A percentile compares a stretch with the other conserved stretches of the same genome.
These are phyloP conservation scores for Lizonia empirigonia DNA, from an alignment of 2,329 filamentous ascomycete species.

Conservation along the genomic window DNA sequence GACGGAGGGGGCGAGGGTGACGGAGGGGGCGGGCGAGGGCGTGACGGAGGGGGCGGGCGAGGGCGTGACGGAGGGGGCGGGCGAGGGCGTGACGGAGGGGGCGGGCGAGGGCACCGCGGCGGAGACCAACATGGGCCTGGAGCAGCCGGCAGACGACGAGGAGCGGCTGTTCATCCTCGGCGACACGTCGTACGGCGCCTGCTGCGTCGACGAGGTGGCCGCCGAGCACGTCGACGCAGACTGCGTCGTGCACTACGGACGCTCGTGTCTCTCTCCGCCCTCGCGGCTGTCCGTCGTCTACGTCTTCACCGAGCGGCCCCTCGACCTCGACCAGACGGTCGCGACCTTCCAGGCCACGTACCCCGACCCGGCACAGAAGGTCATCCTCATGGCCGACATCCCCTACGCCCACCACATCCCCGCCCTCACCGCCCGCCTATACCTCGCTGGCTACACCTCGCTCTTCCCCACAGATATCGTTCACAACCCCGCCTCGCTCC, in stretches of 20 bases:
- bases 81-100: background rate
- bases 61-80: background rate
- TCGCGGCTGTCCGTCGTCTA: conserved; percentile 86
- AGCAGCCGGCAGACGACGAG: conserved; percentile 32
- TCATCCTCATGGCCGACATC: conserved; percentile 87
- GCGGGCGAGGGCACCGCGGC: conserved; percentile 24
- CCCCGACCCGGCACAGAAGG: conserved; percentile 63
- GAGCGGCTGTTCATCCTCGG: conserved; percentile 79
- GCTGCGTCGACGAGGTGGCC: conserved; percentile 95
- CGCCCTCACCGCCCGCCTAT: conserved; percentile 58
- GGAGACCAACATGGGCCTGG: conserved; percentile 20
- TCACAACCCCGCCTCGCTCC: conserved; percentile 76
- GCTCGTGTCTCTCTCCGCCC: conserved; percentile 89
- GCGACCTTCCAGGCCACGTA: conserved; percentile 72
- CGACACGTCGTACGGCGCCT: conserved; percentile 95
- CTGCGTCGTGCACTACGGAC: conserved; percentile 91
- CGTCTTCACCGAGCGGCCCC: conserved; percentile 77
- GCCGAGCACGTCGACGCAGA: conserved; percentile 92
- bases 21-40: background rate
- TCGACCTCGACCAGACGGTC: conserved; percentile 66
- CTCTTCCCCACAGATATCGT: conserved; percentile 73
- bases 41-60: conserved; percentile 7
- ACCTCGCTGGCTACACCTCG: no score
- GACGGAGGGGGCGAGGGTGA: no score
- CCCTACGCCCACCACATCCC: conserved; percentile 80